A percentile compares a stretch with the other conserved stretches of the same genome.
These are phyloP conservation scores for Arabis alpina DNA, from an alignment of 345 rosid species.

Conservation along the genomic window DNA sequence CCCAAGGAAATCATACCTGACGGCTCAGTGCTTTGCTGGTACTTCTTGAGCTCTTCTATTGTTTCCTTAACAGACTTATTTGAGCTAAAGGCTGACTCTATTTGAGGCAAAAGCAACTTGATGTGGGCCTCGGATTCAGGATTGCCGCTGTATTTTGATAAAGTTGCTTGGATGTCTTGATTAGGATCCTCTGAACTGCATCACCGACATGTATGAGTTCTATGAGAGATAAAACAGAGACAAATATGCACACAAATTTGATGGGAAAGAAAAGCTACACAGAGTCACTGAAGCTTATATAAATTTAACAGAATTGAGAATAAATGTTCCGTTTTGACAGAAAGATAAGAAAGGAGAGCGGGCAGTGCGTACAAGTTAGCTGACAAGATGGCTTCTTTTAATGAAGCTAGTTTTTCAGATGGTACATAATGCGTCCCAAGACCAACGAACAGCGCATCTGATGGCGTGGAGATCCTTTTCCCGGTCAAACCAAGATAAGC, in stretches of 20 bases:
- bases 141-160: conserved; percentile 59
- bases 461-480: conserved; percentile 73
- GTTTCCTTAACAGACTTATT: conserved; percentile 67
- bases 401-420: conserved; percentile 58
- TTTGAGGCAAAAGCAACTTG: conserved; percentile 71
- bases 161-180: conserved; percentile 54
- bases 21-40: conserved; percentile 63
- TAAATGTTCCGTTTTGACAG: background rate
- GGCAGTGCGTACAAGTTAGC: conserved; percentile 53
- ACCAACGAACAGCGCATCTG: conserved; percentile 78
- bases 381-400: conserved; percentile 71
- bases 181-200: conserved; percentile 76
- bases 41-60: conserved; percentile 66
- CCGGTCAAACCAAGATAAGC: conserved; percentile 90
- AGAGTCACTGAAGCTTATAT: no score
- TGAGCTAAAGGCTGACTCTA: conserved; percentile 63
- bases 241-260: no score
- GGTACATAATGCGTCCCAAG: conserved; percentile 85
- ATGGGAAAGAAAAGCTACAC: no score
- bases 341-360: background rate
- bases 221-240: background rate
- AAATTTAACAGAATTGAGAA: no score
- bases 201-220: conserved; percentile 11
- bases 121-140: conserved; percentile 68
- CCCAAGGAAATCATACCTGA: no score